These are phyloP conservation scores for Pseudotulostoma volvatum DNA, from an alignment of 495 filamentous ascomycete species.

Conservation along the genomic window DNA sequence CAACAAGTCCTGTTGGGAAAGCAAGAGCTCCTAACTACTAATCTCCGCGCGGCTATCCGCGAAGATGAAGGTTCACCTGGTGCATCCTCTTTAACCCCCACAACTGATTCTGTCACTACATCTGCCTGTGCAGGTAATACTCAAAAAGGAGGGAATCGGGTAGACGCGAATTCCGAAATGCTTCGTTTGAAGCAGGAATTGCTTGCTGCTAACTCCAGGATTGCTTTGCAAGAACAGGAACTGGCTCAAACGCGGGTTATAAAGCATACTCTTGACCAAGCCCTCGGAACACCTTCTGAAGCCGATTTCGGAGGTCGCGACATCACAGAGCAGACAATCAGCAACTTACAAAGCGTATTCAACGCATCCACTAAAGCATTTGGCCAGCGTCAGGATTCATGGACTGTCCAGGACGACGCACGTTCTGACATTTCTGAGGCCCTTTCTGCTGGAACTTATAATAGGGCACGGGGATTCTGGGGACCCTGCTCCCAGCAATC, in stretches of 20 bases:
- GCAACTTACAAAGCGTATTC: conserved; percentile 35
- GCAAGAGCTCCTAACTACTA: conserved; percentile 29
- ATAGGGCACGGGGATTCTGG: conserved; percentile 49
- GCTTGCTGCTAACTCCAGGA: conserved; percentile 58
- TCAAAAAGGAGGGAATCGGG: conserved; percentile 8
- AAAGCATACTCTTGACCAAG: conserved; percentile 59
- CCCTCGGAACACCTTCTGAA: conserved; percentile 45
- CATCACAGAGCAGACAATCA: conserved; percentile 36
- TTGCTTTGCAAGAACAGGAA: conserved; percentile 71
- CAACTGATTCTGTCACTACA: conserved; percentile 30
- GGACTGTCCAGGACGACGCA: conserved; percentile 49
- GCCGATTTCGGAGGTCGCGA: conserved; percentile 34
- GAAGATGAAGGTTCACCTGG: conserved; percentile 33
- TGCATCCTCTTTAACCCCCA: conserved; percentile 41
- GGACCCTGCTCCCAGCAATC: conserved; percentile 18
- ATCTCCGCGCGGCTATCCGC: conserved; percentile 11
- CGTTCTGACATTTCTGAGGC: conserved; percentile 47
- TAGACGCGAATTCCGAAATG: conserved; percentile 32
- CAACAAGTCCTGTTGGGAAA: conserved; percentile 42
- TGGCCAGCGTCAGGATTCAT: conserved; percentile 39
- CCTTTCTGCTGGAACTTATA: conserved; percentile 41
- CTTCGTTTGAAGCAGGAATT: conserved; percentile 54
- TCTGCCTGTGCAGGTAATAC: conserved; percentile 18
- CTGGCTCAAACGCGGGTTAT: conserved; percentile 61
- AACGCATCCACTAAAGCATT: conserved; percentile 35